Evolutionary conservation across 768 basidiomycete genomes (phyloP), one percentile per base, ranked within the genome.

Genomic region (Boletus sensibilis): DNA sequence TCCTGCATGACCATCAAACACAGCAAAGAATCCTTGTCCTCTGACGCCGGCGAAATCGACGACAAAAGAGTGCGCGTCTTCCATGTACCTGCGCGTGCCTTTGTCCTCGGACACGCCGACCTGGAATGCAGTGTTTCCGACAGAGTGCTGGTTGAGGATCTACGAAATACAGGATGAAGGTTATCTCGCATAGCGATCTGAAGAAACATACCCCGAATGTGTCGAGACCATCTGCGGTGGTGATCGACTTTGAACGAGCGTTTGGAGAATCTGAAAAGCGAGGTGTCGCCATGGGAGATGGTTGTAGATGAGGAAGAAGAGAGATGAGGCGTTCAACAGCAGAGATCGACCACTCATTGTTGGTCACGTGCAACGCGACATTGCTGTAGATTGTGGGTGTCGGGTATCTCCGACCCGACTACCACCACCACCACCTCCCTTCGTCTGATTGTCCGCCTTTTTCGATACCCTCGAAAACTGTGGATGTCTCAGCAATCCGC

Each of bases 1-100:
- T 18, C 97, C 97, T 1, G 97, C 97, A 70, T 99, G 97, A 3
- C 97, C 97, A 65, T 99, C 97, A 65, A 98, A 99, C 43, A 99
- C 86, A 7, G 96, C 96, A 71, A 96, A 98, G 79, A 97, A 98
- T 9, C 95, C 97, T 70, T 99, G 97, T 0, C 97, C 97, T 42
- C 88, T 84, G 20, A 98, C 79, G 35, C 86, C 84, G 37, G 86
- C 94, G 71, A 91, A 99, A 70, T 98, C 95, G 59, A 95, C 90
- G 56, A 98, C 86, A 67, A 98, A 97, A 23, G 94, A 93, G 71
- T 98, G 94, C 8, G 93, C 85, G 70, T 98, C 97, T 74, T 98
- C 97, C 97, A 98, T 98, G 48, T 89, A 92, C 60, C 96, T 79
- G 58, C 97, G 79, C 52, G 88, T 82, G 45, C 94, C 92, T 73